Conservation (phyloP, 2,329 filamentous ascomycete species). For the Sphaerostilbella broomeana region DNA sequence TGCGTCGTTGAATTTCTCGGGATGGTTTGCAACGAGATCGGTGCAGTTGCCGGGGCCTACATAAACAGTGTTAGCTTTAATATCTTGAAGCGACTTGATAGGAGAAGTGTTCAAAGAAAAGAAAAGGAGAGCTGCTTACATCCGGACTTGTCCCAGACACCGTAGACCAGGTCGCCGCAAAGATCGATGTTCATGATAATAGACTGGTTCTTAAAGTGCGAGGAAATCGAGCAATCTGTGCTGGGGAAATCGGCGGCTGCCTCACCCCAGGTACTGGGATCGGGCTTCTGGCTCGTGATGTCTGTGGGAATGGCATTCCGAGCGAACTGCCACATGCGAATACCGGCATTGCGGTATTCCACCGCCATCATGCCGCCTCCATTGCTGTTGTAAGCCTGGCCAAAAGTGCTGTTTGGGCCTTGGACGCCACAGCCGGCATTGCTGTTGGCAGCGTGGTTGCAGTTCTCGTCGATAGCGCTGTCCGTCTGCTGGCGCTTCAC, state of each 20-base stretch:
- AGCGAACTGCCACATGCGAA: conserved; percentile 57
- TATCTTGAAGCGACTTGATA: neutral
- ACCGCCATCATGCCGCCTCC: conserved; percentile 55
- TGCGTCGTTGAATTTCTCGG: conserved; percentile 48
- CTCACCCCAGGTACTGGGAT: conserved; percentile 56
- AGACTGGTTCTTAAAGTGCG: conserved; percentile 58
- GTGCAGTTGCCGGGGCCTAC: conserved; percentile 49
- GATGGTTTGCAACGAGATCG: conserved; percentile 52
- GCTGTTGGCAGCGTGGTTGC: conserved; percentile 42
- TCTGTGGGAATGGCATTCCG: conserved; percentile 43
- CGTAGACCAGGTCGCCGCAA: conserved; percentile 51
- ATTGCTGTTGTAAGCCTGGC: conserved; percentile 43
- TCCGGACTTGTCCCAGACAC: conserved; percentile 39
- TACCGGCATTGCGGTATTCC: conserved; percentile 54
- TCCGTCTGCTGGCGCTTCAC: conserved; percentile 51
- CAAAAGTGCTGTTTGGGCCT: conserved; percentile 39
- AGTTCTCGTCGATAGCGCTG: conserved; percentile 35
- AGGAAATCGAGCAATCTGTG: conserved; percentile 52
- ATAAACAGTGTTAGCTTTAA: neutral
- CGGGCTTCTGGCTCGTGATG: conserved; percentile 44
- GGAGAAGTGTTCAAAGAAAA: neutral
- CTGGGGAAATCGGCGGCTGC: conserved; percentile 59
- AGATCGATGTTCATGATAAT: conserved; percentile 62
- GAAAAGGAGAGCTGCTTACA: conserved; percentile 26
- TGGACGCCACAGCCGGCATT: conserved; percentile 55